Evolutionary conservation across 805 yeast genomes (phyloP).

Genomic region (Groenewaldozyma salmanticensis): DNA sequence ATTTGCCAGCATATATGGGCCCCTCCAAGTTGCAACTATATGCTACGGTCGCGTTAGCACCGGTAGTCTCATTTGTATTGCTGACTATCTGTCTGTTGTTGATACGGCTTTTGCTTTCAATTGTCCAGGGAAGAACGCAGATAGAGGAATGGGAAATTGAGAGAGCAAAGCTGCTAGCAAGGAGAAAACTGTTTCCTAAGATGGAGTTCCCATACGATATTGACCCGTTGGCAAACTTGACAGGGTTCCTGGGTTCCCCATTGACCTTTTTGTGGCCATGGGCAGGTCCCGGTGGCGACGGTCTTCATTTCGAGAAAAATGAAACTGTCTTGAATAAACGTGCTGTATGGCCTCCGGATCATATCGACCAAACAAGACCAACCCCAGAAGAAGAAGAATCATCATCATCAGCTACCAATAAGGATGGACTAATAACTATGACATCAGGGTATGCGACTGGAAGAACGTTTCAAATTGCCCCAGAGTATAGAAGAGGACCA

Average conservation of each 20-base stretch:
- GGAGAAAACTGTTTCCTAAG: constrained; percentile 21
- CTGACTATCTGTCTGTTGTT: constrained; percentile 51
- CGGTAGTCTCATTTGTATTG: constrained; percentile 50
- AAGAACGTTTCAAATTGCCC: constrained; percentile 4
- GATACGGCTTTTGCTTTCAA: constrained; percentile 48
- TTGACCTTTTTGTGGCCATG: constrained; percentile 46
- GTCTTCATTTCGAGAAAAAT: constrained; percentile 46
- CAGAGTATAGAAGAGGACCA: constrained; percentile 2
- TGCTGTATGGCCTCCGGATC: constrained; percentile 93
- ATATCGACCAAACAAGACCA: constrained; percentile 37
- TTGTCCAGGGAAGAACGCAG: constrained; percentile 66
- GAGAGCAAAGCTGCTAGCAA: constrained; percentile 58
- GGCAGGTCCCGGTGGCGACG: constrained; percentile 53
- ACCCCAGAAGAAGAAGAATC: constrained; percentile 9
- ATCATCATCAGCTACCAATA: background rate
- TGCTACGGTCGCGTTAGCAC: constrained; percentile 44
- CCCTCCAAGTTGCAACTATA: constrained; percentile 39
- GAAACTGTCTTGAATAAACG: constrained; percentile 37
- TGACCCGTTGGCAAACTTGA: constrained; percentile 47
- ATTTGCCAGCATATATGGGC: constrained; percentile 34
- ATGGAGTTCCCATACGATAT: constrained; percentile 74
- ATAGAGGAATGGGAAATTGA: constrained; percentile 92
- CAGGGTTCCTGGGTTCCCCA: constrained; percentile 47
- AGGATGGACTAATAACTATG: constrained; percentile 2
- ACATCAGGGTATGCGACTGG: constrained; percentile 11